Conservation (phyloP, 805 yeast genomes). For the Sungouiella thailandica region DNA sequence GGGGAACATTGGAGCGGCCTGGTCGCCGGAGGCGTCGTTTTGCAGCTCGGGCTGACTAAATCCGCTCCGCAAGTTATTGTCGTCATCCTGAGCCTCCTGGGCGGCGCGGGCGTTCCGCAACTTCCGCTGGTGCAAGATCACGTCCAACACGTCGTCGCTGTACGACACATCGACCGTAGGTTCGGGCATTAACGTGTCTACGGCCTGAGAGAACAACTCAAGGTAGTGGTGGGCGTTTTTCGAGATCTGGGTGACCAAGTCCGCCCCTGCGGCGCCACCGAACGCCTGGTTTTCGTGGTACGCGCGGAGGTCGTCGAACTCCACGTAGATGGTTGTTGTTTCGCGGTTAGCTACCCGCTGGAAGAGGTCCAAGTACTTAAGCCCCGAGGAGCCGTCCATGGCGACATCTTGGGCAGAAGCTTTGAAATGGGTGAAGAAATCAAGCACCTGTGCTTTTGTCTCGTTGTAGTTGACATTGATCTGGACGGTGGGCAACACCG, state of each 20-base stretch:
- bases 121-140: conserved; percentile 84
- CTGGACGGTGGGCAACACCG: conserved; percentile 58
- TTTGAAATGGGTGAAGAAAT: conserved; percentile 67
- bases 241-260: conserved; percentile 54
- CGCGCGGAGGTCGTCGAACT: conserved; percentile 75
- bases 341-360: conserved; percentile 87
- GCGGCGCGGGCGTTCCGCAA: conserved; percentile 72
- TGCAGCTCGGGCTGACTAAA: conserved; percentile 12
- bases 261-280: conserved; percentile 14
- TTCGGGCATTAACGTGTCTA: conserved; percentile 80
- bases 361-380: conserved; percentile 67
- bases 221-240: conserved; percentile 75
- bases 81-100: conserved; percentile 62
- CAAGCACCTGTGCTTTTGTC: conserved; percentile 51
- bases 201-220: conserved; percentile 68
- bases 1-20: conserved; percentile 52
- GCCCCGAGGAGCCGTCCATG: conserved; percentile 8
- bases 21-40: conserved; percentile 8
- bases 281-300: conserved; percentile 50
- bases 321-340: conserved; percentile 59
- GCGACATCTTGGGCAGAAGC: conserved; percentile 17
- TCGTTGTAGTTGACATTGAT: conserved; percentile 70
- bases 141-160: conserved; percentile 88
- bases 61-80: conserved; percentile 37
- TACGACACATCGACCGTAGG: conserved; percentile 79